Evolutionary conservation across 2,329 filamentous ascomycete species (phyloP).

Genomic region (Orbilia oligospora): DNA sequence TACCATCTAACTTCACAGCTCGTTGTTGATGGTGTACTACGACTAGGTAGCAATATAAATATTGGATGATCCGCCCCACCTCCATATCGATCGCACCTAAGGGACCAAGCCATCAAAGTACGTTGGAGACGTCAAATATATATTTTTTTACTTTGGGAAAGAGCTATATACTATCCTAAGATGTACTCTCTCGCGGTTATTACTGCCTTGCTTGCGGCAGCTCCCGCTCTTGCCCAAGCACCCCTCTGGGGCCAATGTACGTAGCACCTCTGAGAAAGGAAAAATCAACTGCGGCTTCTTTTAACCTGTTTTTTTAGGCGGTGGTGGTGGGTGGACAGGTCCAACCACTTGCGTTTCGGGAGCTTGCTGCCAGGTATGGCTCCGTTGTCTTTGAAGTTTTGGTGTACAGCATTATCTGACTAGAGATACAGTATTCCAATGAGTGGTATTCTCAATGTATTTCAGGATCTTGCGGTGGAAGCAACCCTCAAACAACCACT

Average conservation of each 20-base stretch:
- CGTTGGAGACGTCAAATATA: background rate
- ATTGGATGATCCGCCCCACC: background rate
- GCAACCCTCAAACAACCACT: conserved; percentile 8
- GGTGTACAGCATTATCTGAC: background rate
- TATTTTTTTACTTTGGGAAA: background rate
- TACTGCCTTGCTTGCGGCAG: background rate
- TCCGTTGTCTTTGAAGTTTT: background rate
- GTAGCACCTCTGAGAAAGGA: background rate
- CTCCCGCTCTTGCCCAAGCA: conserved; percentile 17
- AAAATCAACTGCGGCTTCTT: background rate
- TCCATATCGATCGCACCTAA: background rate
- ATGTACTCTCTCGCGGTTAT: conserved; percentile 5
- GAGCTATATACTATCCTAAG: background rate
- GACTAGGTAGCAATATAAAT: background rate
- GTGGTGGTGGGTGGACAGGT: conserved; percentile 65
- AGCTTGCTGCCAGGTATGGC: conserved; percentile 66
- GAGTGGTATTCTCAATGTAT: conserved; percentile 69
- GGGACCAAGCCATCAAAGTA: background rate
- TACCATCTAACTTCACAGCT: background rate
- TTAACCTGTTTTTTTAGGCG: background rate
- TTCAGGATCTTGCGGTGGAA: conserved; percentile 21
- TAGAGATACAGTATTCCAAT: conserved; percentile 64
- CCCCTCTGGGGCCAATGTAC: conserved; percentile 14
- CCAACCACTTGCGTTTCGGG: conserved; percentile 68
- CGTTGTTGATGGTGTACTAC: background rate